Conservation (phyloP, 2,329 filamentous ascomycete genomes). For the Cryphonectria japonica region DNA sequence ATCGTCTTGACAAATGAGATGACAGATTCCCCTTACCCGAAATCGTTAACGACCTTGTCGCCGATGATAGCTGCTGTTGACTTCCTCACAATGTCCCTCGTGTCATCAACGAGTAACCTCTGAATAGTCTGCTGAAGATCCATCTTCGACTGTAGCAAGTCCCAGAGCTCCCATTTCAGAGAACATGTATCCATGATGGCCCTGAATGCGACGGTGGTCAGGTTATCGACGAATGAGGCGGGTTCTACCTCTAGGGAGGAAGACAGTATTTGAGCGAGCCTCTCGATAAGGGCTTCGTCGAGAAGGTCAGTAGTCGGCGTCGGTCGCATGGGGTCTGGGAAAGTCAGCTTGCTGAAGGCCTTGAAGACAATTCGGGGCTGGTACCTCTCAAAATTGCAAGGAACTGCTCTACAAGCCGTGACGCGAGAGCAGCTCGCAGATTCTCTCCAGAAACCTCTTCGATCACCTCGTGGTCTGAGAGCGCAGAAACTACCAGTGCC, state of each 20-base stretch:
- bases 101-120: constrained; percentile 44
- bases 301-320: constrained; percentile 31
- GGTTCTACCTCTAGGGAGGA: constrained; percentile 32
- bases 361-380: constrained; percentile 16
- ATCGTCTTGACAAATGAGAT: constrained; percentile 21
- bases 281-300: constrained; percentile 36
- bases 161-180: constrained; percentile 45
- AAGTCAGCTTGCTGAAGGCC: constrained; percentile 8
- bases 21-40: constrained; percentile 19
- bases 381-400: constrained; percentile 58
- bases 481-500: constrained; percentile 60
- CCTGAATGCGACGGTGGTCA: constrained; percentile 43
- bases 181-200: constrained; percentile 47
- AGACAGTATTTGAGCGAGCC: constrained; percentile 38
- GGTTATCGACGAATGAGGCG: constrained; percentile 36
- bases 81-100: constrained; percentile 42
- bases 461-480: constrained; percentile 61
- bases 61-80: constrained; percentile 41
- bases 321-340: constrained; percentile 29
- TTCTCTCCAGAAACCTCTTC: constrained; percentile 47
- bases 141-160: constrained; percentile 39
- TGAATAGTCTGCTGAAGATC: constrained; percentile 38
- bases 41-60: constrained; percentile 32
- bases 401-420: constrained; percentile 61
- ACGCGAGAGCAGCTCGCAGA: constrained; percentile 53